Base-by-base conservation (phyloP, 1,284 basidiomycete genomes). In the Puccinia coronata region DNA sequence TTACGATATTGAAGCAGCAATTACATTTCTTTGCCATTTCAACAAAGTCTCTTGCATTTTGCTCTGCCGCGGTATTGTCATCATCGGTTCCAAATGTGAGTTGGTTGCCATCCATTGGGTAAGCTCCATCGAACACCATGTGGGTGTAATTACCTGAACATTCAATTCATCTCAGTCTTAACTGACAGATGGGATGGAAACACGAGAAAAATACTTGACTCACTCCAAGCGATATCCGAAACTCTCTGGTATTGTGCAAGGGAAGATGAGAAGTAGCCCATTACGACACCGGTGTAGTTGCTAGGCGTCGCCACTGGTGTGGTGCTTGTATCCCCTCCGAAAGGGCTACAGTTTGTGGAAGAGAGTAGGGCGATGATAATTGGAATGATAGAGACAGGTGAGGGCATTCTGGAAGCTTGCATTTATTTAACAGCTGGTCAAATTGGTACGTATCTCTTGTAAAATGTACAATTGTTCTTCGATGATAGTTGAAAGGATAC, bases 371-470 rank as follows among this genome's bases (percentile, higher is more conserved):
- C 1, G 25, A 36, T 61, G 59, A 31, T 18, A 31, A 16, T 36
- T 34, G 36, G 59, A 28, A 61, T 61, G 28, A 31, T 36, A 34
- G 18, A 6, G 31, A 61, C 11, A 61, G 9, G 6, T 61, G 59
- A 28, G 31, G 43, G 59, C 59, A 61, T 61, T 31, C 59, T 61
- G 59, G 59, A 61, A 61, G 18, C 59, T 61, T 25, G 31, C 36
- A 20, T 61, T 18, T 61, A 20, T 61, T 18, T 61, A 11, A 36
- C 36, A 61, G 11, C 20, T 36, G 31, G 59, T 18, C 18, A 36
- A 28, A 16, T 31, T 61, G 12, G 59, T 34, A 59, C 31, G 3
- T 61, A 28, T 34, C 31, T 23, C n/a, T n/a, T n/a, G n/a, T n/a
- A 20, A 59, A 1, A 28, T 31, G 18, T 12, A 59, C 14, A 18